These are phyloP conservation scores for Veloboletus limbatus DNA, from an alignment of 1,284 basidiomycete genomes.

Conservation along the genomic window DNA sequence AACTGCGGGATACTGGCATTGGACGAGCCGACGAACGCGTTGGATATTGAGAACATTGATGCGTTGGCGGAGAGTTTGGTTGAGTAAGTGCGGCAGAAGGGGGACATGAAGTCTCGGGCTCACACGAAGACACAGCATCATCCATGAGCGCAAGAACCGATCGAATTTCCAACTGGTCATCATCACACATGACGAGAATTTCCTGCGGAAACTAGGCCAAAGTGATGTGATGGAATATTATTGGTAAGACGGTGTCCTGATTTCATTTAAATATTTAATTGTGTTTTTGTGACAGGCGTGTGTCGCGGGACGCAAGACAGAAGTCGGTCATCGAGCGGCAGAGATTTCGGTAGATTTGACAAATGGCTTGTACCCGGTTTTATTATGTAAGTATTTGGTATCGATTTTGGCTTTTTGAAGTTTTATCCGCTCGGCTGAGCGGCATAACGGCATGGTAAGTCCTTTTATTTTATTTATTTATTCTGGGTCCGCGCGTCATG, in stretches of 20 bases:
- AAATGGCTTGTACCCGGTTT: too few relatives aligned
- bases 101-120: conserved; percentile 3
- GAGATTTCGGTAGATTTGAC: conserved; percentile 54
- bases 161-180: conserved; percentile 97
- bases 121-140: conserved; percentile 59
- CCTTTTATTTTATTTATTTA: background rate
- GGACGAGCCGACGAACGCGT: conserved; percentile 97
- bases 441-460: conserved; percentile 8
- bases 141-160: conserved; percentile 85
- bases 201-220: conserved; percentile 79
- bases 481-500: too few relatives aligned
- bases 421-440: conserved; percentile 5
- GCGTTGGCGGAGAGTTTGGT: conserved; percentile 89
- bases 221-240: conserved; percentile 90
- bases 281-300: conserved; percentile 46
- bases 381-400: background rate
- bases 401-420: conserved; percentile 7
- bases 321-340: conserved; percentile 73
- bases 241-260: conserved; percentile 49
- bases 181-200: conserved; percentile 95
- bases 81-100: conserved; percentile 60
- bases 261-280: background rate
- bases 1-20: conserved; percentile 97
- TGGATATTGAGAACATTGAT: conserved; percentile 96
- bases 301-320: conserved; percentile 59